Evolutionary conservation across 1,139 yeast species (phyloP), one percentile per base, ranked within the genome.

Genomic region (Lizanozyma gosingica): DNA sequence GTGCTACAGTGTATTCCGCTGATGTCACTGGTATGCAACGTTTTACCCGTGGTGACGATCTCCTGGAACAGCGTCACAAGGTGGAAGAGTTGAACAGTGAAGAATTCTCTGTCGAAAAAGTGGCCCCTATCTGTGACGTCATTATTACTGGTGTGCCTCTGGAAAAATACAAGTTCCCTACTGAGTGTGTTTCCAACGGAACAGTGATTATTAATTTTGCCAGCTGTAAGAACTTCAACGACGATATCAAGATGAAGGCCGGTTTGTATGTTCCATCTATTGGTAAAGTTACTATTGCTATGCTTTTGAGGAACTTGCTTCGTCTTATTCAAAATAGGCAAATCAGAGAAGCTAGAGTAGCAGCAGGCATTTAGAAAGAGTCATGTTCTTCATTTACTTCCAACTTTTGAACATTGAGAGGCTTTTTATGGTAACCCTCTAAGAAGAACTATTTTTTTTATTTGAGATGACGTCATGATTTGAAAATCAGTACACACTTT

Each of bases 81-180:
- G 97, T 88, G 16, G 74, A 78, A 35, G 94, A 85, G 46, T 71
- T 81, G 45, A 73, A 73, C 33, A 66, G 68, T 33, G 57, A 60
- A 18, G 63, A 71, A 17, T 55, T 61, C 17, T 59, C 73, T 1
- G 59, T 90, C 35, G 79, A 81, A 50, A 75, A 79, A 40, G 76
- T 84, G 37, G 83, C 92, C 2, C 71, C 76, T 27, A 72, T 67
- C 39, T 87, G 97, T 29, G 98, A 92, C 59, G 96, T 92, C 15
- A 78, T 92, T 41, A 84, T 92, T 50, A 92, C 98, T 1, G 98
- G 98, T 40, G 98, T 92, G 4, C 98, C 98, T 3, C 73, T 83
- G 2, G 78, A 81, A 17, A 55, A 59, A 37, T 92, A 90, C 67
- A 88, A 87, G 62, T 88, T 90, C 62, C 96, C 97, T 33, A 73